Evolutionary conservation across 176 grass and related monocot species (phyloP).

Genomic region (Pharus latifolius): DNA sequence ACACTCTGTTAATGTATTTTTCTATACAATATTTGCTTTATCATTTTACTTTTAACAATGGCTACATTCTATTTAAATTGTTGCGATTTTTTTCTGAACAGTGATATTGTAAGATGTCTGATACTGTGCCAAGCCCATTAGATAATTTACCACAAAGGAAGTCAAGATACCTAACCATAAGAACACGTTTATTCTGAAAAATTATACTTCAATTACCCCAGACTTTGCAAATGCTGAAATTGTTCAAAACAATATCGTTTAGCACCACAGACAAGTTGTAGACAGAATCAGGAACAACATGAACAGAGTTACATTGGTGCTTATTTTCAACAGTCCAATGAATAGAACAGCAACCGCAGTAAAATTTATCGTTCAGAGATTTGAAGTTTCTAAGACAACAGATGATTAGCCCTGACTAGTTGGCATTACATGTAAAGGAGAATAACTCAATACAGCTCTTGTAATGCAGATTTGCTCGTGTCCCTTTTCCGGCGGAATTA

Average conservation of each 20-base stretch:
- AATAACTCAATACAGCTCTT: background rate
- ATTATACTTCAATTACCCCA: no score
- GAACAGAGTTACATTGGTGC: constrained; percentile 1
- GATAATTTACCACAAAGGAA: no score
- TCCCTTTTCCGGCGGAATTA: constrained; percentile 5
- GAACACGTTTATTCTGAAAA: no score
- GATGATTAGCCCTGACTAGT: constrained; percentile 7
- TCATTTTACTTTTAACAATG: no score
- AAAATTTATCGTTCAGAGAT: constrained; percentile 10
- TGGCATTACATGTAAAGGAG: constrained; percentile 23
- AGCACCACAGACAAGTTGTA: background rate
- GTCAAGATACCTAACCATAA: no score
- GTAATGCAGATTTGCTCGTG: background rate
- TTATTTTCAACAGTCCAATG: constrained; percentile 25
- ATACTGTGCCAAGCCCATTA: no score
- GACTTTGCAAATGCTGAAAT: background rate
- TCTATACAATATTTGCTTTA: no score
- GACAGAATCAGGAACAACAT: background rate
- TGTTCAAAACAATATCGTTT: background rate
- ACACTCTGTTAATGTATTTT: no score
- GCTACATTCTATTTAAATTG: no score
- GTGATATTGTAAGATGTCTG: no score
- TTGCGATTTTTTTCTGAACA: no score
- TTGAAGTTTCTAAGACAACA: constrained; percentile 4
- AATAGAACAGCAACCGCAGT: constrained; percentile 18